Percentiles rank a stretch among this genome's conserved stretches.
Evolutionary conservation across 1,284 basidiomycete species (phyloP).

Genomic region (Boletus mariae): DNA sequence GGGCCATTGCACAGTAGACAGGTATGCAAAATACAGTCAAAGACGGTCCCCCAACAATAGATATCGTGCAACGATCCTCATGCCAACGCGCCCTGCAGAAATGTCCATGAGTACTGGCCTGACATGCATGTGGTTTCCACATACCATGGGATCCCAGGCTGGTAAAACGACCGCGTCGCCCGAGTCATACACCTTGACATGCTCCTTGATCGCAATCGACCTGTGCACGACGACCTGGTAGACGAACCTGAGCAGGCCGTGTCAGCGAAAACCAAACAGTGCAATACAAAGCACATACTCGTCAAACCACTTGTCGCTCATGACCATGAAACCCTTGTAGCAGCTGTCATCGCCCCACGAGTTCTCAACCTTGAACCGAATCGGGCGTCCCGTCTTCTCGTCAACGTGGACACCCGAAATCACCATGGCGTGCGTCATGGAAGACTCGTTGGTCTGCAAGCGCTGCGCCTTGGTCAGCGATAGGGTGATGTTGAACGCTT

Average conservation of each 20-base stretch:
- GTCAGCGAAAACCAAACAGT: slow-evolving; percentile 6
- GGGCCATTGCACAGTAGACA: background rate
- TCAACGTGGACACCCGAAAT: slow-evolving; percentile 92
- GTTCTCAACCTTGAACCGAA: slow-evolving; percentile 95
- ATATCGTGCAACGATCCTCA: slow-evolving; percentile 8
- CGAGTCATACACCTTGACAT: slow-evolving; percentile 75
- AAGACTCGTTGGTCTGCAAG: slow-evolving; percentile 75
- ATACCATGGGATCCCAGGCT: slow-evolving; percentile 89
- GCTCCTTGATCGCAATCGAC: slow-evolving; percentile 72
- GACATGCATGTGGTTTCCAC: slow-evolving; percentile 18
- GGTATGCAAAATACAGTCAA: background rate
- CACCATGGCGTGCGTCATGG: slow-evolving; percentile 94
- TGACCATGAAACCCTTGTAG: slow-evolving; percentile 88
- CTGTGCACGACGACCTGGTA: slow-evolving; percentile 88
- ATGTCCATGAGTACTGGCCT: background rate
- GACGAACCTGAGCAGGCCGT: slow-evolving; percentile 52
- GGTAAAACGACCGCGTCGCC: slow-evolving; percentile 65
- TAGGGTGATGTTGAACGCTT: slow-evolving; percentile 56
- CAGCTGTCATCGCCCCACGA: slow-evolving; percentile 85
- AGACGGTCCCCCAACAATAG: background rate
- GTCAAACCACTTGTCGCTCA: slow-evolving; percentile 90
- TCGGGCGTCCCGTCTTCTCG: slow-evolving; percentile 59
- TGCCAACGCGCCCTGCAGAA: slow-evolving; percentile 33
- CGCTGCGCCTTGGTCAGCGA: slow-evolving; percentile 82
- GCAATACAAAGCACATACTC: slow-evolving; percentile 52